phyloP scores from a whole-genome alignment of 2,329 filamentous ascomycete genomes.

The Ascocoryne sarcoides region DNA sequence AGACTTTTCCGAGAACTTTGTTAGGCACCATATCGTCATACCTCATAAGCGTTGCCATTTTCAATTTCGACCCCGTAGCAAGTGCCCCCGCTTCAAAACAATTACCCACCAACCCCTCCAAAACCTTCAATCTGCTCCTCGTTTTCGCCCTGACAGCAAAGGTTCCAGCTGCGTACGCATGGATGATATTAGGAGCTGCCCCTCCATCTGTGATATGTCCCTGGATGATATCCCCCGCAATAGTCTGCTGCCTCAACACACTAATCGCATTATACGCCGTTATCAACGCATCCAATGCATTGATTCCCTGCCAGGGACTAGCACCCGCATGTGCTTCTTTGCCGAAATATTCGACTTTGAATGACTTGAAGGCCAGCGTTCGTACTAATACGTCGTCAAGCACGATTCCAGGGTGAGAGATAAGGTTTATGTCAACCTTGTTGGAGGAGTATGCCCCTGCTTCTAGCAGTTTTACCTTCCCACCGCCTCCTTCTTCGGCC shows the following conservation, averaged over 20 bases:
- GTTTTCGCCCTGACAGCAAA: conserved; percentile 39
- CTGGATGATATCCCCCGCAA: conserved; percentile 27
- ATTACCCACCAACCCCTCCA: conserved; percentile 34
- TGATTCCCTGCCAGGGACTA: conserved; percentile 32
- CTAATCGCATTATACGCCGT: conserved; percentile 29
- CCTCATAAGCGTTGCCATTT: conserved; percentile 33
- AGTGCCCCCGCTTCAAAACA: conserved; percentile 40
- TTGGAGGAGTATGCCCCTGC: conserved; percentile 35
- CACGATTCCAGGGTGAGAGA: conserved; percentile 31
- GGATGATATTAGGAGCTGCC: conserved; percentile 33
- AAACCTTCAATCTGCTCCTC: conserved; percentile 32
- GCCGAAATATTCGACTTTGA: conserved; percentile 45
- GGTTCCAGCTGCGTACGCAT: conserved; percentile 19
- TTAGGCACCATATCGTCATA: conserved; percentile 51
- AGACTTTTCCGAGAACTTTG: conserved; percentile 36
- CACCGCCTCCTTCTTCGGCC: conserved; percentile 25
- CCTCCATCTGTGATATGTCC: conserved; percentile 33
- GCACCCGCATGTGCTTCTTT: conserved; percentile 37
- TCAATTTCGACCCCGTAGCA: conserved; percentile 41
- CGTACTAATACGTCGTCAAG: conserved; percentile 39
- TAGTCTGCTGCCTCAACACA: conserved; percentile 27
- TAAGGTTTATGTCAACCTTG: conserved; percentile 31
- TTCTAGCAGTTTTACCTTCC: conserved; percentile 37
- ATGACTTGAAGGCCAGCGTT: conserved; percentile 41
- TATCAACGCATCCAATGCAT: conserved; percentile 33